A percentile compares a stretch with the other conserved stretches of the same genome.
phyloP scores from a whole-genome alignment of 495 filamentous ascomycete genomes.

The Penicillium subrubescens region DNA sequence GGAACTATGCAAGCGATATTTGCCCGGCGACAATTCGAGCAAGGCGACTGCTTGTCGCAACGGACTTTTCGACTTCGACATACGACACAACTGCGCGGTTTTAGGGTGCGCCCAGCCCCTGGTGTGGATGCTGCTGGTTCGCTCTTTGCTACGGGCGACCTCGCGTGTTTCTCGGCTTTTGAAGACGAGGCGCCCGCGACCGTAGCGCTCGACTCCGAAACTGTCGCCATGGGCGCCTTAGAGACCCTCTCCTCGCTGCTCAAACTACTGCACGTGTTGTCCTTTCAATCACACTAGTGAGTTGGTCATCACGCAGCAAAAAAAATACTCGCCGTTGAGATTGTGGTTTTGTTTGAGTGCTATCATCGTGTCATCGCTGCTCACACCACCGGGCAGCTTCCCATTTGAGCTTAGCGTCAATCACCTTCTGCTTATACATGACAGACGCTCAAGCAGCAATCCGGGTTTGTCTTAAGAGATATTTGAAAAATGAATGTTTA shows the following conservation, averaged over 20 bases:
- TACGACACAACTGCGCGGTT: slow-evolving; percentile 56
- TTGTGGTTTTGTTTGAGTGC: neutral
- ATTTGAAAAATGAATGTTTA: too few relatives aligned
- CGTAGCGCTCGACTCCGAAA: neutral
- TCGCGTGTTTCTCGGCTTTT: slow-evolving; percentile 40
- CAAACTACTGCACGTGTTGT: neutral
- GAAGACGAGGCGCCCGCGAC: slow-evolving; percentile 23
- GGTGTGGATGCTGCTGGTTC: neutral
- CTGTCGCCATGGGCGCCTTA: neutral
- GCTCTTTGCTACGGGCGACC: neutral
- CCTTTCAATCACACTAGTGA: neutral
- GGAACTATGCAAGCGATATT: slow-evolving; percentile 60
- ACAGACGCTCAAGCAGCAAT: neutral
- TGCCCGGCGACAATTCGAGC: slow-evolving; percentile 65
- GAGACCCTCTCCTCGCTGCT: neutral
- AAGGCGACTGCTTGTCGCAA: slow-evolving; percentile 68
- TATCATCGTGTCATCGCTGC: neutral
- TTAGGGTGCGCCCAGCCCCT: slow-evolving; percentile 23
- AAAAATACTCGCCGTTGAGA: neutral
- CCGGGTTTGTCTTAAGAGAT: too few relatives aligned
- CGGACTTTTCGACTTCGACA: slow-evolving; percentile 66
- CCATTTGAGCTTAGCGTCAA: neutral
- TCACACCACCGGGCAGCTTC: neutral
- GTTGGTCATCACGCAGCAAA: neutral
- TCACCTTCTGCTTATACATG: neutral